Conservation (phyloP, 2,329 filamentous ascomycete genomes). For the Hymenoscyphus infarciens region DNA sequence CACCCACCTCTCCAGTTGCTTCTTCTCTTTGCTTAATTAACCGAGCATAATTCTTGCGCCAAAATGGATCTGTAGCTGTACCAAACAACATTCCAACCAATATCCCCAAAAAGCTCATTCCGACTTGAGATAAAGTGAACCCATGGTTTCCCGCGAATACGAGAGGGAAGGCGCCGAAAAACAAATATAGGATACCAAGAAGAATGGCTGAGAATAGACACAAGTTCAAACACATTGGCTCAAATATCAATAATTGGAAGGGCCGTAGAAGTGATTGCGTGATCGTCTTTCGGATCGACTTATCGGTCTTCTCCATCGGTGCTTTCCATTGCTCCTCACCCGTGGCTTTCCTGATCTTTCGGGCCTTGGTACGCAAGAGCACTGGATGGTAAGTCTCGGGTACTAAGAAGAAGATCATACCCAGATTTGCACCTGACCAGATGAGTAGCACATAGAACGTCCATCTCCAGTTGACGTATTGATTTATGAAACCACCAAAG, state of each 20-base stretch:
- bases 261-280: slow-evolving; percentile 54
- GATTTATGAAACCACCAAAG: slow-evolving; percentile 79
- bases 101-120: slow-evolving; percentile 73
- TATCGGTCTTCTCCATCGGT: slow-evolving; percentile 68
- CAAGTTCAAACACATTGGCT: slow-evolving; percentile 82
- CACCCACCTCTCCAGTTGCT: slow-evolving; percentile 39
- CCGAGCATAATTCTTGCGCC: slow-evolving; percentile 55
- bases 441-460: slow-evolving; percentile 83
- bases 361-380: slow-evolving; percentile 69
- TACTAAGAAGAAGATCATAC: slow-evolving; percentile 66
- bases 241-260: slow-evolving; percentile 73
- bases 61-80: slow-evolving; percentile 62
- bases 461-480: slow-evolving; percentile 72
- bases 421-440: slow-evolving; percentile 66
- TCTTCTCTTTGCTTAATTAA: slow-evolving; percentile 46
- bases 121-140: slow-evolving; percentile 75
- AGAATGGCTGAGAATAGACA: slow-evolving; percentile 80
- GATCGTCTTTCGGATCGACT: slow-evolving; percentile 62
- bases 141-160: slow-evolving; percentile 72
- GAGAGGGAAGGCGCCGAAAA: slow-evolving; percentile 83
- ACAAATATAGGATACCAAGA: slow-evolving; percentile 85
- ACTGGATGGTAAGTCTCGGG: slow-evolving; percentile 86
- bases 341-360: slow-evolving; percentile 65
- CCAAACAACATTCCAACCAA: slow-evolving; percentile 64
- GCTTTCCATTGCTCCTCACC: slow-evolving; percentile 75